A percentile compares a stretch with the other conserved stretches of the same genome.
These are phyloP conservation scores for Xylariaceae sp. DNA, from an alignment of 2,329 filamentous ascomycete genomes.

Conservation along the genomic window DNA sequence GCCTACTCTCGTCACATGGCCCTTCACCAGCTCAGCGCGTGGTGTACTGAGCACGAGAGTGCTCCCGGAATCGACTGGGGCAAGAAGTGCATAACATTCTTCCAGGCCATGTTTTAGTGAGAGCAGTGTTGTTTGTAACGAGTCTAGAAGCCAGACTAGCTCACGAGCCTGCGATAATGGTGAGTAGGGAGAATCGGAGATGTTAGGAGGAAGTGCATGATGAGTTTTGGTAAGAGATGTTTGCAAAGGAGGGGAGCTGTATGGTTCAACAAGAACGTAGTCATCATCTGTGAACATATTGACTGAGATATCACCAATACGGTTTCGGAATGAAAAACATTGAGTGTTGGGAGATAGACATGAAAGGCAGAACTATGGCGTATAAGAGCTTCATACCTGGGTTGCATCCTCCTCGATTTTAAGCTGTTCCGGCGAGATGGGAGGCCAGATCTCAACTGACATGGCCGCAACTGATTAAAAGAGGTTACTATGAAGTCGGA, in stretches of 20 bases:
- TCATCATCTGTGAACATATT: slow-evolving; percentile 32
- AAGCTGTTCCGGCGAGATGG: slow-evolving; percentile 46
- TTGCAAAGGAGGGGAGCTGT: background rate
- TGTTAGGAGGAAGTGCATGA: slow-evolving; percentile 2
- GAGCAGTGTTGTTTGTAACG: slow-evolving; percentile 44
- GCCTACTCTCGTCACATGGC: slow-evolving; percentile 83
- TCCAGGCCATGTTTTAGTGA: slow-evolving; percentile 64
- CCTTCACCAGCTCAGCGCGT: slow-evolving; percentile 85
- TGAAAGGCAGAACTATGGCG: background rate
- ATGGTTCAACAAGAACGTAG: slow-evolving; percentile 24
- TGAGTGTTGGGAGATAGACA: background rate
- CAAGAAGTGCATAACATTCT: slow-evolving; percentile 82
- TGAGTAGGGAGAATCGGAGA: slow-evolving; percentile 14
- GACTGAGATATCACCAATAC: too few relatives aligned
- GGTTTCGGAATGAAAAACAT: too few relatives aligned
- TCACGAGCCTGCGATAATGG: slow-evolving; percentile 37
- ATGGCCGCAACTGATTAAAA: slow-evolving; percentile 34
- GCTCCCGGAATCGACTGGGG: slow-evolving; percentile 76
- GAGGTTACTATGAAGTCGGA: background rate
- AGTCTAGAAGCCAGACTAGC: slow-evolving; percentile 49
- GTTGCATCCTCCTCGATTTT: slow-evolving; percentile 45
- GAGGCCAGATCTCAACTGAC: slow-evolving; percentile 57
- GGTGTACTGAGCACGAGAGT: slow-evolving; percentile 86
- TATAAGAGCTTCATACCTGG: slow-evolving; percentile 40
- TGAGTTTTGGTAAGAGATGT: background rate